These are phyloP conservation scores for Funneliformis geosporum DNA, from an alignment of 192 early-diverging fungal genomes.

Conservation along the genomic window DNA sequence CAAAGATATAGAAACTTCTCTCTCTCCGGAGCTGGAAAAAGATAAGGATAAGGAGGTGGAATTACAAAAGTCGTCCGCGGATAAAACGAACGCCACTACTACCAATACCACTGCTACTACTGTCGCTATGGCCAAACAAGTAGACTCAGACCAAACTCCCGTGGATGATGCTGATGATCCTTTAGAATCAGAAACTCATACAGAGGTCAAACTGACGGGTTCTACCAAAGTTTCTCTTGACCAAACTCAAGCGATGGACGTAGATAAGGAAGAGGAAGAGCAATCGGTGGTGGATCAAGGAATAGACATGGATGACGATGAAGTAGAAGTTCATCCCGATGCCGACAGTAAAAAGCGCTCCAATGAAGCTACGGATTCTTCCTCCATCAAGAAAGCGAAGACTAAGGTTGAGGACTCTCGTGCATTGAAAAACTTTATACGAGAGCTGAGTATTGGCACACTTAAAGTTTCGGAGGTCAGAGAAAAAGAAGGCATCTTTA, in stretches of 20 bases:
- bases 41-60: not conserved
- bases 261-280: not conserved
- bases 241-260: not conserved
- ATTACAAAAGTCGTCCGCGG: not conserved
- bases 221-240: not conserved
- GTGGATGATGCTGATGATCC: not conserved
- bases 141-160: not conserved
- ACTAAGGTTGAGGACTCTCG: too few relatives aligned
- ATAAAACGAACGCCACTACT: not conserved
- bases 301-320: not conserved
- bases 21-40: not conserved
- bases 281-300: not conserved
- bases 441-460: too few relatives aligned
- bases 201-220: not conserved
- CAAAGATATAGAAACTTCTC: slow-evolving; percentile 5
- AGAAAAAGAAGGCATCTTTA: not conserved
- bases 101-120: not conserved
- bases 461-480: not conserved
- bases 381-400: too few relatives aligned
- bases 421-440: too few relatives aligned
- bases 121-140: not conserved
- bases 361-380: too few relatives aligned
- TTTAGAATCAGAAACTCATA: not conserved
- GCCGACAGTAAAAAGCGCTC: too few relatives aligned
- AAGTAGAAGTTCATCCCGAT: too few relatives aligned